phyloP scores from a whole-genome alignment of 2,329 filamentous ascomycete genomes.

The Phialophora expanda region DNA sequence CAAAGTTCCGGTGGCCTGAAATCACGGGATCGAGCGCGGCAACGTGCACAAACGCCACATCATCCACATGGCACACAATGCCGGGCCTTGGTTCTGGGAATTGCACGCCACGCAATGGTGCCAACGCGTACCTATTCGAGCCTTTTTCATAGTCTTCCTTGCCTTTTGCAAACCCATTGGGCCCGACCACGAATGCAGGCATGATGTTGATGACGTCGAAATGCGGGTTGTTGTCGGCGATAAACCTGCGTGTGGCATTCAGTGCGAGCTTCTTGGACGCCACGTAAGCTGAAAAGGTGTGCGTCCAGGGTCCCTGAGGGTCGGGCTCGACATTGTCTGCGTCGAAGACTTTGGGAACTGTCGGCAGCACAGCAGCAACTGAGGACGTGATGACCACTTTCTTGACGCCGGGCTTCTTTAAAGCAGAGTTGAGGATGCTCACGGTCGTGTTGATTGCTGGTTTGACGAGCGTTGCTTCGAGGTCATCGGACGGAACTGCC shows the following conservation, averaged over 20 bases:
- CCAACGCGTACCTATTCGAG: constrained; percentile 36
- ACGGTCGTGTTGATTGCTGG: constrained; percentile 39
- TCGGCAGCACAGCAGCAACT: constrained; percentile 52
- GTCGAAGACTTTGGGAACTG: background rate
- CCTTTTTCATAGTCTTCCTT: constrained; percentile 21
- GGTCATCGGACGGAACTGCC: constrained; percentile 2
- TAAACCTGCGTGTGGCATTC: background rate
- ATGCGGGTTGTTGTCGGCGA: constrained; percentile 4
- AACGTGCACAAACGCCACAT: constrained; percentile 42
- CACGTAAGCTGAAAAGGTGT: constrained; percentile 1
- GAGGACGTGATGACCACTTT: constrained; percentile 58
- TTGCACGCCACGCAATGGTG: constrained; percentile 12
- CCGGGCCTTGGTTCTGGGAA: background rate
- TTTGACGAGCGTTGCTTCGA: constrained; percentile 35
- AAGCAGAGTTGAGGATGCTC: constrained; percentile 36
- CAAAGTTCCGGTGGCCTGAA: constrained; percentile 4
- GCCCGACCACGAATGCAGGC: constrained; percentile 16
- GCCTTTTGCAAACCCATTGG: constrained; percentile 39
- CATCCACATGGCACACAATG: constrained; percentile 39
- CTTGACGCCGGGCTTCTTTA: constrained; percentile 35
- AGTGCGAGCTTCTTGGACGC: constrained; percentile 7
- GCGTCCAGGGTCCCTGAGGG: constrained; percentile 10
- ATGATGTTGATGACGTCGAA: constrained; percentile 20
- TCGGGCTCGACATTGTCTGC: constrained; percentile 1
- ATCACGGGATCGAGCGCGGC: constrained; percentile 34